Evolutionary conservation across 2,329 filamentous ascomycete genomes (phyloP).

Genomic region (Hypomyces rosellus): DNA sequence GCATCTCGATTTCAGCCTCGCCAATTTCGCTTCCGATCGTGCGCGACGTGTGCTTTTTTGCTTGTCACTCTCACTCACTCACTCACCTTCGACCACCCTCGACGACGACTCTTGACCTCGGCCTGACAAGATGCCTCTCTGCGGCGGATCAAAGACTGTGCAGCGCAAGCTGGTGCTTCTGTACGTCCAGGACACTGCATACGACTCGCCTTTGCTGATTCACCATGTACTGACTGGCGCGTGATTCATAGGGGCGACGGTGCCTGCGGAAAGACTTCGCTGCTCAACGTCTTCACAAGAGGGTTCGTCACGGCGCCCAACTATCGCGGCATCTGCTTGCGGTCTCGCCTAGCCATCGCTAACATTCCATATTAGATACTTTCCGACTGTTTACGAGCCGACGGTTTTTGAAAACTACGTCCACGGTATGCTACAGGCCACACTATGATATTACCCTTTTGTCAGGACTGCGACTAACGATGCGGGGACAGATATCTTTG

Average conservation of each 20-base stretch:
- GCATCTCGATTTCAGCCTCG: too few species aligned
- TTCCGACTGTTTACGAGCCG: constrained; percentile 96
- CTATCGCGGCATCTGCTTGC: background rate
- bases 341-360: constrained; percentile 11
- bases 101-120: background rate
- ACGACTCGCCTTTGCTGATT: background rate
- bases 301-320: constrained; percentile 52
- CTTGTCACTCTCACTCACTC: background rate
- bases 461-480: background rate
- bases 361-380: constrained; percentile 57
- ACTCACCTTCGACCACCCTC: background rate
- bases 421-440: constrained; percentile 58
- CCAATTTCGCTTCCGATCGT: too few species aligned
- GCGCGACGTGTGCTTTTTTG: too few species aligned
- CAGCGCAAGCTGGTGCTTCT: constrained; percentile 95
- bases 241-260: constrained; percentile 68
- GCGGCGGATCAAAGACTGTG: constrained; percentile 74
- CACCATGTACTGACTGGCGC: constrained; percentile 1
- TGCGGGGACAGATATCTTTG: constrained; percentile 75
- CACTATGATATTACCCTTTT: background rate
- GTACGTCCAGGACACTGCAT: constrained; percentile 37
- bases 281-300: constrained; percentile 97
- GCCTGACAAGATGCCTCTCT: constrained; percentile 30
- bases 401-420: constrained; percentile 99
- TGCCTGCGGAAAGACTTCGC: constrained; percentile 92